Percentiles rank a stretch among this genome's conserved stretches.
These are phyloP conservation scores for Cutaneotrichosporon dermatis DNA, from an alignment of 1,284 basidiomycete genomes.

Conservation along the genomic window DNA sequence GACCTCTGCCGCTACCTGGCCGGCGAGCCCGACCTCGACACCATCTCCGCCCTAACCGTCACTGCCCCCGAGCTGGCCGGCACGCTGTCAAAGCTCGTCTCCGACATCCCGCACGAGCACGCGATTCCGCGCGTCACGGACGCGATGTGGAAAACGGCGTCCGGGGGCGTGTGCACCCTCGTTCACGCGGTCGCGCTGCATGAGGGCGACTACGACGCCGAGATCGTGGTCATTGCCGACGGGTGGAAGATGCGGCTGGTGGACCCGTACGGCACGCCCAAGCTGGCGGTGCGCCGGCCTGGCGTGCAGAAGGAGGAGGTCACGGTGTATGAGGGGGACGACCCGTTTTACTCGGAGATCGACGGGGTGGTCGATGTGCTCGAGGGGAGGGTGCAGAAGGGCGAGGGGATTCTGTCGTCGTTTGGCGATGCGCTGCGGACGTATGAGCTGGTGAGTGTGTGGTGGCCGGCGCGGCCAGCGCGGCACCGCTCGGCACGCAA, in stretches of 20 bases:
- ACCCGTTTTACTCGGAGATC: slow-evolving; percentile 25
- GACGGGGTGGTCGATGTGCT: slow-evolving; percentile 24
- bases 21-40: slow-evolving; percentile 1
- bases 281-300: slow-evolving; percentile 22
- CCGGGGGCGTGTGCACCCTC: slow-evolving; percentile 19
- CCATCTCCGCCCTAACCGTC: neutral
- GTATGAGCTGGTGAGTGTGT: slow-evolving; percentile 18
- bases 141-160: slow-evolving; percentile 23
- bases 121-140: slow-evolving; percentile 24
- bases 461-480: too few species aligned
- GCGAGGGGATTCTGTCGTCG: slow-evolving; percentile 20
- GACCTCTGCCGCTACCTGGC: slow-evolving; percentile 7
- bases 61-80: neutral
- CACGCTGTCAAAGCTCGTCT: slow-evolving; percentile 2
- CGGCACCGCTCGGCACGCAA: too few species aligned
- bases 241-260: slow-evolving; percentile 29
- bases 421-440: slow-evolving; percentile 26
- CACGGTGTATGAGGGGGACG: slow-evolving; percentile 6
- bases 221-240: slow-evolving; percentile 26
- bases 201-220: slow-evolving; percentile 25
- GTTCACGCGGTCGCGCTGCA: slow-evolving; percentile 23
- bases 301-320: slow-evolving; percentile 21
- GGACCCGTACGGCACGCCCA: slow-evolving; percentile 27
- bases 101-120: slow-evolving; percentile 1
- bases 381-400: slow-evolving; percentile 17